These are phyloP conservation scores for Crepidotus sp. DNA, from an alignment of 1,284 basidiomycete species.

Conservation along the genomic window DNA sequence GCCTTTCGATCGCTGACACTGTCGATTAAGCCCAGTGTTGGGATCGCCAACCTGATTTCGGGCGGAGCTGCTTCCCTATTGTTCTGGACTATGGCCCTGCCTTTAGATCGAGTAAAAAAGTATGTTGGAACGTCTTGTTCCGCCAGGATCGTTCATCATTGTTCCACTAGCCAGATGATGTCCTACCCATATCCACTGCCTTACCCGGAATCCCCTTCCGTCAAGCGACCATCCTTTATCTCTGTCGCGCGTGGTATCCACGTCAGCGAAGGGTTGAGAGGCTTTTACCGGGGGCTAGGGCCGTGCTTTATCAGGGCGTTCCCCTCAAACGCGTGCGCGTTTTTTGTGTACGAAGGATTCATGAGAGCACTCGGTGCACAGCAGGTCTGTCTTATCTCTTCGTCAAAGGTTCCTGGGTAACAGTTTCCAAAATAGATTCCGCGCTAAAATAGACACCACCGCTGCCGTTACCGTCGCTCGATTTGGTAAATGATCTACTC, in stretches of 20 bases:
- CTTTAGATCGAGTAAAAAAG: constrained; percentile 76
- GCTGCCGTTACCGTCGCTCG: constrained; percentile 1
- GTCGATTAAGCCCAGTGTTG: constrained; percentile 44
- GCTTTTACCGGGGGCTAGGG: constrained; percentile 55
- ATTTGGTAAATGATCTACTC: constrained; percentile 2
- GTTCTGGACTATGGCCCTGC: constrained; percentile 65
- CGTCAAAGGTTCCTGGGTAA: not conserved
- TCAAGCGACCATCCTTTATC: constrained; percentile 37
- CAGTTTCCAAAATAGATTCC: constrained; percentile 4
- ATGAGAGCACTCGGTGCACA: constrained; percentile 60
- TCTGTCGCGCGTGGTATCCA: constrained; percentile 43
- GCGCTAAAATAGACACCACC: constrained; percentile 7
- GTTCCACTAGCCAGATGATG: constrained; percentile 49
- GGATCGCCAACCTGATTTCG: constrained; percentile 59
- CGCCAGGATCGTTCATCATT: constrained; percentile 3
- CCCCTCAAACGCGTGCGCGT: constrained; percentile 63
- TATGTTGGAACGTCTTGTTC: constrained; percentile 25
- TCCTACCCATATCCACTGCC: constrained; percentile 37
- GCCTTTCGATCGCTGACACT: constrained; percentile 1
- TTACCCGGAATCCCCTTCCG: constrained; percentile 22
- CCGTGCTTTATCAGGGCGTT: constrained; percentile 61
- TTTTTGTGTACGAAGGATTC: constrained; percentile 63
- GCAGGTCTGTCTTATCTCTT: constrained; percentile 35
- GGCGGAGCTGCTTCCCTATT: constrained; percentile 57
- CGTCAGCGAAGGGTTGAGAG: constrained; percentile 39